Evolutionary conservation across 345 rosid genomes (phyloP), one percentile per base, ranked within the genome.

Genomic region (Mercurialis annua): DNA sequence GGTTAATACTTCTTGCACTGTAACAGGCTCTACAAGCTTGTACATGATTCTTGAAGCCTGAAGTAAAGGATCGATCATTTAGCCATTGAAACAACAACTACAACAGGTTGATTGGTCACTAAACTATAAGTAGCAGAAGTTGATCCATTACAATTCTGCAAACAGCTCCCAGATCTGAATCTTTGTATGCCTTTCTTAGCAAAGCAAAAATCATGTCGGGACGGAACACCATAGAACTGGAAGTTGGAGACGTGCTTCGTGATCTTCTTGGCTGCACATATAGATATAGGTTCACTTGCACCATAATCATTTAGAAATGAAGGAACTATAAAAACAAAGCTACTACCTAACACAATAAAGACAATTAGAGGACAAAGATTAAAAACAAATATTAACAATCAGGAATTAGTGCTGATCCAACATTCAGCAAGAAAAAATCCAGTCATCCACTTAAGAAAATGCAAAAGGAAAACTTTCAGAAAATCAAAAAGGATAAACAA

Each of bases 1-100:
- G 20, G 59, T 59, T 58, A 78, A 54, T 49, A 56, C 77, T 60
- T 83, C 84, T 79, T 71, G 85, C 33, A 68, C 71, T 31, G 42
- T 15, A 48, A 69, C 73, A 57, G 89, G 86, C 73, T 81, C 86
- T 29, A 72, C 58, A 44, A 87, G 81, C 80, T 80, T 87, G 65
- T 81, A 84, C 56, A 90, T 71, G 67, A 90, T 74, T 72, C 82
- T 83, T 70, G 87, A 80, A 64, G 83, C 90, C 96, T 90, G 79
- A 66, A 72, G 65, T 20, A 44, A 56, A 64, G 46, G 36, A 75
- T 11, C 70, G 63, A 46, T n/a, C n/a, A n/a, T n/a, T 27, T n/a
- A 55, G 48, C 53, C 57, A 67, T 40, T 60, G 64, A 65, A 70
- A 50, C 11, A 65, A 43, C 20, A n/a, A 50, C 33, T 10, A 64